Evolutionary conservation across 331 rosid genomes (phyloP), one percentile per base, ranked within the genome.

Genomic region (Quercus phellos): DNA sequence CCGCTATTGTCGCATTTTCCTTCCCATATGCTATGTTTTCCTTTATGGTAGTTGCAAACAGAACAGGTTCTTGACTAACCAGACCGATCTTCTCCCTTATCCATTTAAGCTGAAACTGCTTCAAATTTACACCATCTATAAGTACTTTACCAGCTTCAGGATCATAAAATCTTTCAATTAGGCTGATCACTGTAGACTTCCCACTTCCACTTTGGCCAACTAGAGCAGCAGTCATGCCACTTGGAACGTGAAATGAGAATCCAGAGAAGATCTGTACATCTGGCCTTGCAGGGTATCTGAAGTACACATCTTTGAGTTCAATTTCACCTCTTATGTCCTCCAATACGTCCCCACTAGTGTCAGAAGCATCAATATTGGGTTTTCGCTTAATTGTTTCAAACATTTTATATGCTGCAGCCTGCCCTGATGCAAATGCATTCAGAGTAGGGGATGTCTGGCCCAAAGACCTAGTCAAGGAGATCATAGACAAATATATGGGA

Each of bases 171-270:
- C 99, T 88, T 82, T 95, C 98, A 19, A 92, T 54, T 46, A 95
- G 81, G 70, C 90, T 86, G 51, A 92, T 89, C 14, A 92, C 93
- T 0, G 98, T 95, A 0, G 99, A 95, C 73, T 95, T 95, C 14
- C 99, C 99, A 22, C 99, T 95, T 51, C 99, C 99, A 70, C 99
- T 95, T 58, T 92, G 97, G 66, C 98, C 99, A 59, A 95, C 98
- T 55, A 95, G 88, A 51, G 99, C 99, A 35, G 87, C 76, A 35
- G 94, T 92, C 54, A 84, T 85, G 60, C 96, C 98, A 66, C 84
- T 87, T 0, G 94, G 87, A 73, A 92, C 93, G 51, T 34, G 27
- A 61, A 94, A 73, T 7, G 98, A 92, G 82, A 94, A 91, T 50
- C 97, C 99, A 0, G 91, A 56, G 66, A 94, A 94, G 29, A 94